Percentiles rank a stretch among this genome's conserved stretches.
These are phyloP conservation scores for Aspergillus sp. DNA, from an alignment of 2,329 filamentous ascomycete species.

Conservation along the genomic window DNA sequence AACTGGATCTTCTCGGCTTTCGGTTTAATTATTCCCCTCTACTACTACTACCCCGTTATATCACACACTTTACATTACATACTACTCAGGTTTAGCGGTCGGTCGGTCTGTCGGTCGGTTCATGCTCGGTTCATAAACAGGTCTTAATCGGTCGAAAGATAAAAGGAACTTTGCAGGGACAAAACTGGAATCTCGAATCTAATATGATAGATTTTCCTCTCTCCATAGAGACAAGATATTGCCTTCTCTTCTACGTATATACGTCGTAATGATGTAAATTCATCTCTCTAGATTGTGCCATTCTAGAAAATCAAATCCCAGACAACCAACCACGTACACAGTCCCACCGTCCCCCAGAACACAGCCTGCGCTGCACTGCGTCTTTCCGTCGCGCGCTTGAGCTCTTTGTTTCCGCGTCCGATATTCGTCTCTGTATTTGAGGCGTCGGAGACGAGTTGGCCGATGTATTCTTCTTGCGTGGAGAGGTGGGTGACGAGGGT, in stretches of 20 bases:
- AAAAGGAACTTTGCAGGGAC: not conserved
- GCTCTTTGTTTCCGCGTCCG: conserved; percentile 83
- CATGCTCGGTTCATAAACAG: not conserved
- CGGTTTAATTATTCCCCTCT: not conserved
- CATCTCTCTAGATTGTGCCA: not conserved
- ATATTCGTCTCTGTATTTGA: conserved; percentile 83
- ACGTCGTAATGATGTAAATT: not conserved
- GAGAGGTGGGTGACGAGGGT: conserved; percentile 84
- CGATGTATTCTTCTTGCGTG: conserved; percentile 85
- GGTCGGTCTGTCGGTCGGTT: not conserved
- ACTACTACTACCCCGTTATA: not conserved
- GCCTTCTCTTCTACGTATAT: not conserved
- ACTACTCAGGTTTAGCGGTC: not conserved
- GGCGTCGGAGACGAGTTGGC: conserved; percentile 84
- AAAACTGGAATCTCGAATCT: not conserved
- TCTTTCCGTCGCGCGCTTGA: conserved; percentile 78
- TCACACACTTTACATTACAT: not conserved
- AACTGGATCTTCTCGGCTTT: conserved; percentile 5
- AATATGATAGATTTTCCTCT: not conserved
- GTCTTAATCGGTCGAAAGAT: not conserved
- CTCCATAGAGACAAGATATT: not conserved
- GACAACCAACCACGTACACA: conserved; percentile 74
- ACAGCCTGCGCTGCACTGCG: conserved; percentile 75
- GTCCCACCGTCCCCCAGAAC: conserved; percentile 76
- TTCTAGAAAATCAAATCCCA: conserved; percentile 71